Base-by-base conservation (phyloP, 2,329 filamentous ascomycete genomes). In the Neofusicoccum parvum region DNA sequence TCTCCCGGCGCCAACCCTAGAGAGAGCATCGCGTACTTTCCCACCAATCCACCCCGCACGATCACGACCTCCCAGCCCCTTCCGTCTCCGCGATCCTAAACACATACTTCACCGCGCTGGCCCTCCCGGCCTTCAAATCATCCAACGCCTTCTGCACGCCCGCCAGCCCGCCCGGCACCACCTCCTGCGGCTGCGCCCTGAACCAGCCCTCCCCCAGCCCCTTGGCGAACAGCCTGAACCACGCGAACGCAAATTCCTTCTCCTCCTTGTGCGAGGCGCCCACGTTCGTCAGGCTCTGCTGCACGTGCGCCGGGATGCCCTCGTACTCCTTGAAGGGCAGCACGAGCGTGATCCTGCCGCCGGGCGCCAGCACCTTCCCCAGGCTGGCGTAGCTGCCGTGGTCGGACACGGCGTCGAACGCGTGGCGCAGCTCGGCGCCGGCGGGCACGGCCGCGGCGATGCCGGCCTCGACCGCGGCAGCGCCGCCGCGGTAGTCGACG, bases 401-500 rank as follows among this genome's bases (percentile, higher is more conserved):
- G 9, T 64, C 62, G 12, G 48, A 53, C 37, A 64, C 62, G 11
- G 72, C 75, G 62, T 78, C 76, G 68, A 70, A 77, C 7, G 72
- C 74, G 64, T 76, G 70, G 17, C 70, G 45, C 39, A 76, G 67
- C 66, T 72, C 72, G 9, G n/a, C 27, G 39, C 70, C 70, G 5
- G 68, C 65, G 5, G 59, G 58, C 12, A 75, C 65, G 3, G 73
- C 72, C 5, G 71, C 69, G 39, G 70, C 67, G 59, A 78, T 71
- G 12, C 68, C 71, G 56, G 71, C 65, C 41, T 48, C 43, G 5
- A 60, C 56, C 6, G 68, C 70, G 14, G 72, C 74, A 54, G 72
- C 65, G 58, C 73, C 74, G 12, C 69, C 58, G 27, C 87, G 85
- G 74, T 90, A 89, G 76, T 90, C 87, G 65, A 90, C 72, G 23